Percentiles rank a stretch among this genome's conserved stretches.
Conservation (phyloP, 371 early-diverging fungal genomes). For the Circinella umbellata region DNA sequence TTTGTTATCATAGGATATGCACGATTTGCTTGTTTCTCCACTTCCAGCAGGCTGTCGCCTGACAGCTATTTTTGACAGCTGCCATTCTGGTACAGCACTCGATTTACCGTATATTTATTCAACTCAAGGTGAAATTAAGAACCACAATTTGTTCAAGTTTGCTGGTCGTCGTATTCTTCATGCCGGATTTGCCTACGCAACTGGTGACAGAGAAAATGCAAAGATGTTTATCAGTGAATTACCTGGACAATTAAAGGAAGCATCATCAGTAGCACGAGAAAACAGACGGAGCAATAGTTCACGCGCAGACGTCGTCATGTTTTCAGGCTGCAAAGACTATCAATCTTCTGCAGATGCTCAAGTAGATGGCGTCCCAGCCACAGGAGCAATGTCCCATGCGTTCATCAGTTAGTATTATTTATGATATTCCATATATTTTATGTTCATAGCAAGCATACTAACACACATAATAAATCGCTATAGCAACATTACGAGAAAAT, state of each 20-base stretch:
- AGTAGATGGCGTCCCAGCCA: conserved; percentile 58
- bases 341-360: conserved; percentile 90
- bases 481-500: conserved; percentile 59
- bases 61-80: conserved; percentile 87
- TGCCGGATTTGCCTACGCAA: conserved; percentile 59
- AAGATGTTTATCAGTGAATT: conserved; percentile 49
- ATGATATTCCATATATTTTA: no score
- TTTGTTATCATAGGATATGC: conserved; percentile 51
- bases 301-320: conserved; percentile 84
- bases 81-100: conserved; percentile 86
- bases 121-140: conserved; percentile 70
- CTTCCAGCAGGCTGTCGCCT: conserved; percentile 85
- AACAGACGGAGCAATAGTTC: conserved; percentile 60
- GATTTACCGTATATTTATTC: conserved; percentile 88
- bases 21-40: conserved; percentile 81
- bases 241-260: conserved; percentile 47
- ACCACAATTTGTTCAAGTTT: conserved; percentile 50
- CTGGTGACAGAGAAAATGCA: conserved; percentile 50
- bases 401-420: conserved; percentile 54
- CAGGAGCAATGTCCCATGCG: conserved; percentile 90
- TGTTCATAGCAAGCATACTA: no score
- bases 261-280: conserved; percentile 37
- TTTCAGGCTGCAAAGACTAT: conserved; percentile 89
- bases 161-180: conserved; percentile 48
- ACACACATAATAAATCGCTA: neutral